Evolutionary conservation across 257 asterid species (phyloP).

Genomic region (Ilex aquifolium): DNA sequence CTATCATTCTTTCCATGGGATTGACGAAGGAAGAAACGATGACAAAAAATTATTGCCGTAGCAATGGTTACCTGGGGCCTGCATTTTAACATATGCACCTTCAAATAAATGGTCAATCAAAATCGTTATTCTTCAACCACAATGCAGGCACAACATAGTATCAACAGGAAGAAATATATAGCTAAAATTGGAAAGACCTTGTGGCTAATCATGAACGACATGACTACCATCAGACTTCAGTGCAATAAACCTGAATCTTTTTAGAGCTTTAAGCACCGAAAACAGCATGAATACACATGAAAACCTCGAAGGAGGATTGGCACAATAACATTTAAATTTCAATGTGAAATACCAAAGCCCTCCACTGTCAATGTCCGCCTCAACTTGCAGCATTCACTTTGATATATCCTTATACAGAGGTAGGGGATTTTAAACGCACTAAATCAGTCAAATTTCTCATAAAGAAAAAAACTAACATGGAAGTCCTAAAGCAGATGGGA

Average conservation of each 20-base stretch:
- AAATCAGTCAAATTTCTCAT: no score
- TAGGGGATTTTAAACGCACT: no score
- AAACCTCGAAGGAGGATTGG: no score
- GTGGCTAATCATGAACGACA: not conserved
- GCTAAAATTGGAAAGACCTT: not conserved
- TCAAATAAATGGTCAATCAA: not conserved
- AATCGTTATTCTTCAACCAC: not conserved
- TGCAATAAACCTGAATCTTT: not conserved
- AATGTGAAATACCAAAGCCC: no score
- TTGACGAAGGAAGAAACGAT: conserved; percentile 90
- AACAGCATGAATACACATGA: no score
- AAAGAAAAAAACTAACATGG: no score
- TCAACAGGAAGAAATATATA: not conserved
- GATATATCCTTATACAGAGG: no score
- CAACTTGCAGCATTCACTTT: no score
- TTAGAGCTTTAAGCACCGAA: not conserved
- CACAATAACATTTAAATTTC: no score
- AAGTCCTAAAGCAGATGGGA: no score
- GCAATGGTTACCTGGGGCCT: conserved; percentile 99
- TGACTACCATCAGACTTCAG: not conserved
- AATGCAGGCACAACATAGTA: not conserved
- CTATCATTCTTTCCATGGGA: conserved; percentile 84
- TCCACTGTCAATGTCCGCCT: no score
- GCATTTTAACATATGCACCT: conserved; percentile 33
- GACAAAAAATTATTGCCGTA: conserved; percentile 90